Conservation (phyloP, 148 eudicot species). For the Rheum nobile region DNA sequence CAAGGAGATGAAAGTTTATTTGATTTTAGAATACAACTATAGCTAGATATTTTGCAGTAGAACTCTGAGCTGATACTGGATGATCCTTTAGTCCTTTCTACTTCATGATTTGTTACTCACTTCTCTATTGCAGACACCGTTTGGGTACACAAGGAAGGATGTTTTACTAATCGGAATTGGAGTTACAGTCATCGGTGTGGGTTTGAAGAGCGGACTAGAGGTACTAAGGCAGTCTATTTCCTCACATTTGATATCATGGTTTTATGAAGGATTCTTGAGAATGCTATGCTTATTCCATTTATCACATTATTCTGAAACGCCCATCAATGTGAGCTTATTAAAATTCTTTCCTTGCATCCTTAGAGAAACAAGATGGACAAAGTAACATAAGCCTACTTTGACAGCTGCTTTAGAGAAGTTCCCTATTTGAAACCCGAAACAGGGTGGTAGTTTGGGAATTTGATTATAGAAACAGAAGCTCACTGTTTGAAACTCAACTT, state of each 20-base stretch:
- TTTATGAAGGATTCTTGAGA: not conserved
- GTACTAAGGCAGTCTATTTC: conserved; percentile 20
- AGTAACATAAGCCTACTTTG: not conserved
- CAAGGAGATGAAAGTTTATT: not conserved
- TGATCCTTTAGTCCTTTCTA: not conserved
- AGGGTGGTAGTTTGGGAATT: not conserved
- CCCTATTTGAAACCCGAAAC: not conserved
- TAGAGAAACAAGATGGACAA: not conserved
- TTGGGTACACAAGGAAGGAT: conserved; percentile 89
- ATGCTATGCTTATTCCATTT: not conserved
- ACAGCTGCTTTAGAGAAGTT: not conserved
- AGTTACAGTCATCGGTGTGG: conserved; percentile 59
- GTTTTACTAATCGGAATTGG: conserved; percentile 87
- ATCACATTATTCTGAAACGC: not conserved
- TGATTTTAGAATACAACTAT: not conserved
- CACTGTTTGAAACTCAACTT: not conserved
- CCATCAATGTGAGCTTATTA: not conserved
- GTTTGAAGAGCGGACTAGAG: conserved; percentile 83
- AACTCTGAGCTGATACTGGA: not conserved
- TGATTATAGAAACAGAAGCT: not conserved
- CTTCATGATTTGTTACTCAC: not conserved
- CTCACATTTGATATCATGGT: not conserved
- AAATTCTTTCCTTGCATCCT: not conserved
- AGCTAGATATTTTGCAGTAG: not conserved
- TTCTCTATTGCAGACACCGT: conserved; percentile 35